Percentiles rank a stretch among this genome's conserved stretches.
Conservation (phyloP, 257 asterid species). For the Rhazya stricta region DNA sequence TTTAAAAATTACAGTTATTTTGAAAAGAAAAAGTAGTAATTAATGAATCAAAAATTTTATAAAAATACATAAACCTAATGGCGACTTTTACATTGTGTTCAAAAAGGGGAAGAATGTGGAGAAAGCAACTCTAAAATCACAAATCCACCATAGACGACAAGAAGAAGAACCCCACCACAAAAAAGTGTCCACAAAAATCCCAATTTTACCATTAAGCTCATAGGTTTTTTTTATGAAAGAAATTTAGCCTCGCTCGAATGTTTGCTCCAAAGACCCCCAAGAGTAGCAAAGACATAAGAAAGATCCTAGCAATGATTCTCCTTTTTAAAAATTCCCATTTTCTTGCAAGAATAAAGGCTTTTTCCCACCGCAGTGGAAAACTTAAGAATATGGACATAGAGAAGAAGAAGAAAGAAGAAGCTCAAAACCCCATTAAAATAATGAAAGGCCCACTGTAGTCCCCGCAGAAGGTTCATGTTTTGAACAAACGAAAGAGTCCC, state of each 20-base stretch:
- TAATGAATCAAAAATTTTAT: too few species aligned
- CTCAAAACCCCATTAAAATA: conserved; percentile 8
- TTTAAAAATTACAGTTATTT: too few species aligned
- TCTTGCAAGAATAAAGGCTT: conserved; percentile 13
- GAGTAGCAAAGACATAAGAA: conserved; percentile 31
- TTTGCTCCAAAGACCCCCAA: conserved; percentile 19
- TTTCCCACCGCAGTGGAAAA: conserved; percentile 29
- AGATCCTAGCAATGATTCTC: conserved; percentile 19
- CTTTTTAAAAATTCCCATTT: neutral
- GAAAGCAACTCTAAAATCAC: conserved; percentile 31
- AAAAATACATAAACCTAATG: conserved; percentile 20
- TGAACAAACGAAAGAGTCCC: conserved; percentile 46
- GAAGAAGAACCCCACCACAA: conserved; percentile 24
- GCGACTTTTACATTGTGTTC: conserved; percentile 14
- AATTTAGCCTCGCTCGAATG: conserved; percentile 33
- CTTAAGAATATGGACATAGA: conserved; percentile 13
- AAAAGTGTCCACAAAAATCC: conserved; percentile 7
- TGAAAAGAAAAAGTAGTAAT: too few species aligned
- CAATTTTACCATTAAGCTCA: conserved; percentile 21
- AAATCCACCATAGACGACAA: conserved; percentile 6
- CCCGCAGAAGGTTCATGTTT: conserved; percentile 38
- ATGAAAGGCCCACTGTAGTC: conserved; percentile 31
- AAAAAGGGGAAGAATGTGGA: conserved; percentile 33
- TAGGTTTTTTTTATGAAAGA: conserved; percentile 13
- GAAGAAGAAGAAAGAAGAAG: too few species aligned